Evolutionary conservation across 1,284 basidiomycete genomes (phyloP).

Genomic region (Ceratobasidium sp.): DNA sequence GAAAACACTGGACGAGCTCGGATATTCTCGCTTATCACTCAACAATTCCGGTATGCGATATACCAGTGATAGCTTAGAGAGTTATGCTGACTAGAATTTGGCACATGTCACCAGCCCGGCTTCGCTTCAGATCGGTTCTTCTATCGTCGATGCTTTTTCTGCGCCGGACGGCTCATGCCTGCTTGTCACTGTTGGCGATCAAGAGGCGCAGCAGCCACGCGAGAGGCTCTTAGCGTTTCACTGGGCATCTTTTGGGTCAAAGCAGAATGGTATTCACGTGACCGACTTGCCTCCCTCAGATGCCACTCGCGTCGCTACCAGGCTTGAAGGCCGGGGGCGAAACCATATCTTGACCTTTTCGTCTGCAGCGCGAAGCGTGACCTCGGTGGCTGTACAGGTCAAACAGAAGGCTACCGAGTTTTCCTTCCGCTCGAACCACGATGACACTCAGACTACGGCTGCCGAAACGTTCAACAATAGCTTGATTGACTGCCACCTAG

Average conservation of each 20-base stretch:
- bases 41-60: constrained; percentile 60
- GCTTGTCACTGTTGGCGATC: background rate
- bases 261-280: constrained; percentile 53
- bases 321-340: constrained; percentile 57
- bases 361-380: constrained; percentile 49
- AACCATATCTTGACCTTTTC: constrained; percentile 61
- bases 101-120: constrained; percentile 2
- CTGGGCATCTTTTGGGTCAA: constrained; percentile 66
- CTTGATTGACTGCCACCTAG: constrained; percentile 65
- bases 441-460: background rate
- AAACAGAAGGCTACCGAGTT: constrained; percentile 66
- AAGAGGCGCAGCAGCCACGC: background rate
- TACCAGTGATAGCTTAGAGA: background rate
- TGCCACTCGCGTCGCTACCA: constrained; percentile 56
- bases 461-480: constrained; percentile 58
- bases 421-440: constrained; percentile 54
- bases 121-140: background rate
- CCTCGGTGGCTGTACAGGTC: constrained; percentile 62
- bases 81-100: background rate
- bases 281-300: constrained; percentile 48
- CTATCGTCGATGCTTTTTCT: constrained; percentile 22
- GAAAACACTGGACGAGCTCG: constrained; percentile 41
- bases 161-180: constrained; percentile 40
- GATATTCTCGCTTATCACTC: constrained; percentile 42
- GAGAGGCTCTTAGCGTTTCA: constrained; percentile 60